Evolutionary conservation across 2,329 filamentous ascomycete species (phyloP), one percentile per base, ranked within the genome.

Genomic region (Diaporthe longicolla): DNA sequence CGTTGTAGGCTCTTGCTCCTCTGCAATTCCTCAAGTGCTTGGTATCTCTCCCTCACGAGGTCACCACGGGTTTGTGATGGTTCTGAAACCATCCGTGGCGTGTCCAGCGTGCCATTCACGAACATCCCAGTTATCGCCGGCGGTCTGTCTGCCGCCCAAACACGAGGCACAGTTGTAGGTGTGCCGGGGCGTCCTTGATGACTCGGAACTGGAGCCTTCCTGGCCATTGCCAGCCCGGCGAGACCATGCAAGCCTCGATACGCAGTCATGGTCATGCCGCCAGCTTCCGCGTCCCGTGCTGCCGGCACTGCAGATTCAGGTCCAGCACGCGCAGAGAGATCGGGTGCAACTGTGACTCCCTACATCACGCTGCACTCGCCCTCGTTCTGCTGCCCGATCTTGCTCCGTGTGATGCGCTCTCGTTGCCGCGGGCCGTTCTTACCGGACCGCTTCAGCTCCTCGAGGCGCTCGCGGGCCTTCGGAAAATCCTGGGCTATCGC

Each of bases 401-500:
- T 94, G 77, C 93, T 96, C 73, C 96, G 90, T 11, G 93, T 95
- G 75, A 98, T 90, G 72, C 93, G 91, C 79, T 95, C 94, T 71
- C 94, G 89, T 71, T 92, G 91, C 80, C 94, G 94, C 76, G 93
- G 91, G 65, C 84, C 88, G 52, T 92, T 93, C 57, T 91, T 92
- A 32, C 94, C 94, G 2, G 92, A 91, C 76, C 91, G 90, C 84
- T 97, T 97, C 71, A 99, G 89, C 78, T 98, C 97, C 81, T 98
- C 96, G 7, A 99, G 89, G 63, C 96, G 91, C 80, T 98, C 95
- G 73, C 96, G 92, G 19, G 97, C 97, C 83, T 98, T 98, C 58
- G 94, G 93, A 81, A 97, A 98, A 80, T 97, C 95, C 85, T 98
- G 96, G 74, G 95, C 96, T 98, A 77, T 70, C 29, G 35, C 43